Percentiles rank a stretch among this genome's conserved stretches.
Conservation (phyloP, 1,139 yeast genomes). For the Taiozyma sp. region DNA sequence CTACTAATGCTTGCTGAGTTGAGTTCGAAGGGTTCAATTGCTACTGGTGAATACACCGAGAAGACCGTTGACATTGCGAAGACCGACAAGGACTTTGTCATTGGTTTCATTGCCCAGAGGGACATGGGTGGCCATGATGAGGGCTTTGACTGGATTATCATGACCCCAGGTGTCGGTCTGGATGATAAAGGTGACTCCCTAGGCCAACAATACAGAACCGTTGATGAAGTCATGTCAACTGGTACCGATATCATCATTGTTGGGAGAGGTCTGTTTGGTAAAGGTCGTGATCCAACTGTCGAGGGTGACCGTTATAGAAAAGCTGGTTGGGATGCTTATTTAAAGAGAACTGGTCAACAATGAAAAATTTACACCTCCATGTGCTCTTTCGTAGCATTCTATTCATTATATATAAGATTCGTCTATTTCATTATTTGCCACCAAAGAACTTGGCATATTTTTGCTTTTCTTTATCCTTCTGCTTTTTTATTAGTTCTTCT, state of each 20-base stretch:
- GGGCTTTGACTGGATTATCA: conserved; percentile 89
- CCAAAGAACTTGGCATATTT: conserved; percentile 56
- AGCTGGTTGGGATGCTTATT: conserved; percentile 94
- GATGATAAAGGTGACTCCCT: conserved; percentile 96
- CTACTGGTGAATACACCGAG: conserved; percentile 84
- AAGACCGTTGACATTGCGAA: conserved; percentile 90
- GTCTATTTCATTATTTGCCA: background rate
- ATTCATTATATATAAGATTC: background rate
- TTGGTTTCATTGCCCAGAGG: conserved; percentile 94
- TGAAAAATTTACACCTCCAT: background rate
- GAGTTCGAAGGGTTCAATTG: conserved; percentile 89
- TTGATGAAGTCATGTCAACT: conserved; percentile 70
- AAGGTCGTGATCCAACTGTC: conserved; percentile 83
- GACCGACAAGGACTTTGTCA: conserved; percentile 79
- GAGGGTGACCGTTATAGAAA: conserved; percentile 87
- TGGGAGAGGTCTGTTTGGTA: conserved; percentile 95
- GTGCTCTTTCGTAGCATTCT: background rate
- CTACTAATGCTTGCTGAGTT: conserved; percentile 93
- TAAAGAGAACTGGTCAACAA: conserved; percentile 31
- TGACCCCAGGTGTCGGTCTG: conserved; percentile 98
- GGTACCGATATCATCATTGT: conserved; percentile 96
- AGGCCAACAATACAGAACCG: conserved; percentile 97
- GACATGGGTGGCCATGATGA: conserved; percentile 80
- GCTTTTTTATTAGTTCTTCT: conserved; percentile 34
- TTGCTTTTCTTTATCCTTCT: conserved; percentile 46